Percentiles rank a stretch among this genome's conserved stretches.
Evolutionary conservation across 768 basidiomycete genomes (phyloP).

Genomic region (Rhodotorula diobovata): DNA sequence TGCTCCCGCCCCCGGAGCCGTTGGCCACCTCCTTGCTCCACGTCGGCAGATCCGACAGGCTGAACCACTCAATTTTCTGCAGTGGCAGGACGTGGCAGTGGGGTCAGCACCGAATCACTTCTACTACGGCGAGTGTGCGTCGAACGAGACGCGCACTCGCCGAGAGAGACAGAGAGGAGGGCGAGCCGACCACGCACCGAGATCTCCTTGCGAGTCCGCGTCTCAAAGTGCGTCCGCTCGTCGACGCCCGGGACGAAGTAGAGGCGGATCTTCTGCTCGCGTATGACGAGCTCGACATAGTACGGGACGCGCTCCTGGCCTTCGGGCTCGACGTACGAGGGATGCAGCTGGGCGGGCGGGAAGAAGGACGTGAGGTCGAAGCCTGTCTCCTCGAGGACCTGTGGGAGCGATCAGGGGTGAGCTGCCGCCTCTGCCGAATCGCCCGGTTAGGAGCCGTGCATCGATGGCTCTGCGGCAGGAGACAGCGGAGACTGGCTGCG

Average conservation of each 20-base stretch:
- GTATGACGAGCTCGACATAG: conserved; percentile 78
- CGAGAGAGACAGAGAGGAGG: neutral
- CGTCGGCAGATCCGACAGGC: conserved; percentile 77
- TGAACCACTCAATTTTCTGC: conserved; percentile 97
- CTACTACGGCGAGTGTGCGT: neutral
- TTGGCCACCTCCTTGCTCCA: conserved; percentile 58
- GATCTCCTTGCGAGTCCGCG: conserved; percentile 95
- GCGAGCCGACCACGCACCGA: conserved; percentile 20
- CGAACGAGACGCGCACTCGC: neutral
- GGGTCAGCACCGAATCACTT: neutral
- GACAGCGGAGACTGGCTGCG: conserved; percentile 34
- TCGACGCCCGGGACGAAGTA: conserved; percentile 84
- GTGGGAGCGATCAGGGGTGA: neutral
- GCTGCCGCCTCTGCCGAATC: too few relatives aligned
- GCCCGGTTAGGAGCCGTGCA: too few relatives aligned
- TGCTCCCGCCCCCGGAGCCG: conserved; percentile 3
- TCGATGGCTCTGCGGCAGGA: neutral
- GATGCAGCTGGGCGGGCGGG: conserved; percentile 47
- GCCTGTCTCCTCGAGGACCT: conserved; percentile 97
- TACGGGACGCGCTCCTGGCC: conserved; percentile 54
- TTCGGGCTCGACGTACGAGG: conserved; percentile 46
- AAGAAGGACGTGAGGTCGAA: conserved; percentile 59
- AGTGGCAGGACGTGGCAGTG: conserved; percentile 1
- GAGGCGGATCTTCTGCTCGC: conserved; percentile 82
- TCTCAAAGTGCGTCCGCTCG: conserved; percentile 82